Evolutionary conservation across 2,329 filamentous ascomycete species (phyloP), one percentile per base, ranked within the genome.

Genomic region (Alternaria sp.): DNA sequence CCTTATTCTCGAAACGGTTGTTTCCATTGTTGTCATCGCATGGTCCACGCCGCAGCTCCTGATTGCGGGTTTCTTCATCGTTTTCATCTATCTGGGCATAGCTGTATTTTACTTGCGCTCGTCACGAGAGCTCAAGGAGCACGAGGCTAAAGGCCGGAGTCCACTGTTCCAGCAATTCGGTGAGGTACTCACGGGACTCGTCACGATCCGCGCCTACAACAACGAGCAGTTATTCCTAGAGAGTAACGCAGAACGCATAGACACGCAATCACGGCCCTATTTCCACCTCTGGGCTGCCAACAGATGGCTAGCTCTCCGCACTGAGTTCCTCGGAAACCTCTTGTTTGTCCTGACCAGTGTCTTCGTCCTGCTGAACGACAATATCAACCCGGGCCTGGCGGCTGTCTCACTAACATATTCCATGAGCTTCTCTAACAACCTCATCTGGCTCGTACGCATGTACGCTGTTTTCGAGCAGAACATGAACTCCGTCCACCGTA

Each of bases 271-370:
- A 14, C 42, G 42, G 28, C 42, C 42, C 28, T 46, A 10, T 14
- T 33, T 46, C 2, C 28, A 46, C 28, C 42, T 46, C 42, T 46
- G 42, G 42, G 42, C 42, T n/a, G 42, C 42, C 1, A 46, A 46
- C 14, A 3, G 42, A 46, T 46, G 42, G 42, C 42, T 46, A 21
- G 42, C 42, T 46, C 42, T 46, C 28, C 42, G 42, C 42, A 46
- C 42, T 7, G 42, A 46, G n/a, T 33, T 46, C 21, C 28, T 46
- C 8, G 42, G 42, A 46, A 46, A 46, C 14, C 42, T 46, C 42
- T 46, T 46, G 28, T 46, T 46, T 23, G 42, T 46, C 28, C n/a
- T 46, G 42, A 46, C 42, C n/a, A 46, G 42, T 46, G 42, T 46
- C 42, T 46, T 46, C 42, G 28, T 46, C 28, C 42, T 46, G 42